Conservation (phyloP, 441 rosid species). For the Omphalea diandra region DNA sequence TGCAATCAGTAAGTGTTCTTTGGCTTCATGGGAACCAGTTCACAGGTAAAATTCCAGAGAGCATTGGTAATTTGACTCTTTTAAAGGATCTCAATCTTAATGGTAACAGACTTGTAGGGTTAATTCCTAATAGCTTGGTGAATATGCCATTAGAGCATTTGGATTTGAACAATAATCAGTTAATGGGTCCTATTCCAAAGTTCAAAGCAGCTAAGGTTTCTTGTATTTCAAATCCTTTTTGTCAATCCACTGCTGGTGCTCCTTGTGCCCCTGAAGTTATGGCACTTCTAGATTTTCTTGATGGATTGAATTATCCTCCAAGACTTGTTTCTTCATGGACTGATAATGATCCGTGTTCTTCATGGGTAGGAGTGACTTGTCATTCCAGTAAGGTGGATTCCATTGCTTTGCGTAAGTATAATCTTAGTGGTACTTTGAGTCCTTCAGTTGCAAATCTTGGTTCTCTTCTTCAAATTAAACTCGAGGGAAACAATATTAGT, state of each 20-base stretch:
- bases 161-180: conserved; percentile 45
- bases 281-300: conserved; percentile 44
- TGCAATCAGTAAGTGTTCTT: conserved; percentile 41
- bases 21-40: conserved; percentile 65
- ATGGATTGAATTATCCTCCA: conserved; percentile 44
- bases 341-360: conserved; percentile 60
- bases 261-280: conserved; percentile 50
- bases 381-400: conserved; percentile 29
- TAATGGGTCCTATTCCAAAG: conserved; percentile 55
- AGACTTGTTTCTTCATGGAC: conserved; percentile 54
- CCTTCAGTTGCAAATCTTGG: conserved; percentile 39
- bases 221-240: conserved; percentile 45
- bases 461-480: conserved; percentile 43
- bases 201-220: conserved; percentile 40
- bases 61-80: conserved; percentile 38
- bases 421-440: conserved; percentile 48
- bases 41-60: conserved; percentile 41
- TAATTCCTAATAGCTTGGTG: conserved; percentile 48
- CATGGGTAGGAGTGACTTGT: conserved; percentile 60
- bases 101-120: conserved; percentile 49
- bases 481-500: conserved; percentile 39
- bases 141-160: conserved; percentile 35
- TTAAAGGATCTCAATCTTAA: conserved; percentile 43
- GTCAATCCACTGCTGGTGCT: conserved; percentile 42
- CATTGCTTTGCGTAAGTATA: conserved; percentile 47